These are phyloP conservation scores for Aureobasidium pullulans DNA, from an alignment of 2,329 filamentous ascomycete genomes.

Conservation along the genomic window DNA sequence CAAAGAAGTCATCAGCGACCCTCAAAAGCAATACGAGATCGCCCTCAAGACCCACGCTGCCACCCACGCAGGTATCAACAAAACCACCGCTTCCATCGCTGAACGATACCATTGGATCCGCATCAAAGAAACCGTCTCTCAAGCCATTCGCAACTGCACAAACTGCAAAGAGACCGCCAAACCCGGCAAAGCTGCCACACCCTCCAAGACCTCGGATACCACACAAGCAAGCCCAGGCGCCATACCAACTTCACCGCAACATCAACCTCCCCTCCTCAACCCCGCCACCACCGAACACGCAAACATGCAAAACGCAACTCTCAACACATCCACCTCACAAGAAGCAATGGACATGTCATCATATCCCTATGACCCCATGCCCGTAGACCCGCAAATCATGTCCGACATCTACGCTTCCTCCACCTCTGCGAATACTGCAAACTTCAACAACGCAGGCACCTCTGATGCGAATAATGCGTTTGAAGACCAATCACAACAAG, in stretches of 20 bases:
- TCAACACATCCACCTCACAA: constrained; percentile 22
- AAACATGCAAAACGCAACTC: constrained; percentile 12
- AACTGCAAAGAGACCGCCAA: constrained; percentile 66
- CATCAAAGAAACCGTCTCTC: constrained; percentile 94
- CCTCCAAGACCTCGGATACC: constrained; percentile 15
- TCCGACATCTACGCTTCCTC: constrained; percentile 20
- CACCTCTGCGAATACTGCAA: no score
- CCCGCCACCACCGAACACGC: neutral
- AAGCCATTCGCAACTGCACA: constrained; percentile 84
- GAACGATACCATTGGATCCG: constrained; percentile 95
- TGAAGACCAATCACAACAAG: neutral
- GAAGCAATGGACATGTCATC: constrained; percentile 29
- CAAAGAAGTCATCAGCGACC: constrained; percentile 92
- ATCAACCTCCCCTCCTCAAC: neutral
- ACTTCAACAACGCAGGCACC: no score
- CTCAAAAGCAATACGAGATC: constrained; percentile 83
- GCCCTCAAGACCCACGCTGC: constrained; percentile 66
- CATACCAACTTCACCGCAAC: neutral
- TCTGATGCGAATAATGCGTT: neutral
- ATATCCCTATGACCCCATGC: constrained; percentile 45
- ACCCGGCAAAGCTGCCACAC: neutral
- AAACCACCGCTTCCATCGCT: constrained; percentile 89
- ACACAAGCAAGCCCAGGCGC: constrained; percentile 23
- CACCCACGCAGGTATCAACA: constrained; percentile 91
- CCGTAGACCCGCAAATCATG: constrained; percentile 57